Evolutionary conservation across 2,329 filamentous ascomycete genomes (phyloP).

Genomic region (Fusarium duplospermum): DNA sequence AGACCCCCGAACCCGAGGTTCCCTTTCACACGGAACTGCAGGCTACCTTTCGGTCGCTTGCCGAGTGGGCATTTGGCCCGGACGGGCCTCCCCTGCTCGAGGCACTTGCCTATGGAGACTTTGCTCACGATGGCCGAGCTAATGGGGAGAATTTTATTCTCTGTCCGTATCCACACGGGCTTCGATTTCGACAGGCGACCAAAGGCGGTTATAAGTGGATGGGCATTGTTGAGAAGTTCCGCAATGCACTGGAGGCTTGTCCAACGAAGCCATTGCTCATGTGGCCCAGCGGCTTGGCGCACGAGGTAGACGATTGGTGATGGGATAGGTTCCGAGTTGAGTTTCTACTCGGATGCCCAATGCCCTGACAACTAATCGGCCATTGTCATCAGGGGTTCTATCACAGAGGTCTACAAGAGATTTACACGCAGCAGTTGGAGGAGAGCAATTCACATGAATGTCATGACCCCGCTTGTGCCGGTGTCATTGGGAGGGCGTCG

Average conservation of each 20-base stretch:
- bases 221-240: not conserved
- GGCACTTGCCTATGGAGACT: not conserved
- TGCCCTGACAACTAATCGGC: accelerated
- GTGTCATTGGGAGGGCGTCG: not conserved
- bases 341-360: not conserved
- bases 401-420: not conserved
- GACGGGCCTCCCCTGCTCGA: not conserved
- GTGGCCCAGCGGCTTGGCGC: no score
- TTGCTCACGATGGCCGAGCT: not conserved
- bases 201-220: not conserved
- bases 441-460: not conserved
- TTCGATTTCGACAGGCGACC: not conserved
- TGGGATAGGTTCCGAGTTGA: not conserved
- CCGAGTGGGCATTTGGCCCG: not conserved
- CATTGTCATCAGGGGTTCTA: not conserved
- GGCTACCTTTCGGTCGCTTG: not conserved
- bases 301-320: no score
- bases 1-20: not conserved
- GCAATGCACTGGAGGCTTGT: not conserved
- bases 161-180: not conserved
- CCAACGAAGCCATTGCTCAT: not conserved
- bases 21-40: not conserved
- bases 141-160: not conserved
- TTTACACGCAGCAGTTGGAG: not conserved
- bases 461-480: not conserved